Conservation (phyloP, 2,329 filamentous ascomycete genomes). For the Penicillium sp. region DNA sequence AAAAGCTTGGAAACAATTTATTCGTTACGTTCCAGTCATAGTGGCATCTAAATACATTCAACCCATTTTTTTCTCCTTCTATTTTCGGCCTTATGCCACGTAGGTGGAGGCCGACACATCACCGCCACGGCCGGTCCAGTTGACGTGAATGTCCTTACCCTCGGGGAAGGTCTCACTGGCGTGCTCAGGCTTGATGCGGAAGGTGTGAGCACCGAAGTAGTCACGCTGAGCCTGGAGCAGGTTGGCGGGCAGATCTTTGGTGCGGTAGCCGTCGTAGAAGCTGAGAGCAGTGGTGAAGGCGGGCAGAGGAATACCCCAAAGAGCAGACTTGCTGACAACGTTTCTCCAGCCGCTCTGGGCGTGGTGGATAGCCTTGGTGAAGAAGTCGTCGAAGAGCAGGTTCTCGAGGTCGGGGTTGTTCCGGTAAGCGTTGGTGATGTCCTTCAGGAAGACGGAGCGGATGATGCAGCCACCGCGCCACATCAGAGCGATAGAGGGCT, state of each 20-base stretch:
- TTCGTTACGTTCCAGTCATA: constrained; percentile 29
- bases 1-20: constrained; percentile 10
- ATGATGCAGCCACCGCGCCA: constrained; percentile 99
- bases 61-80: constrained; percentile 26
- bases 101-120: constrained; percentile 97
- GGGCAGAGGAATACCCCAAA: constrained; percentile 92
- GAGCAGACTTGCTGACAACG: constrained; percentile 84
- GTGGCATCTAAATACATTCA: constrained; percentile 29
- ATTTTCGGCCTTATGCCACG: constrained; percentile 68
- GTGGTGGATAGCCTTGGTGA: constrained; percentile 98
- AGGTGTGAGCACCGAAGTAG: constrained; percentile 96
- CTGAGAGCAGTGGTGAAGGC: constrained; percentile 95
- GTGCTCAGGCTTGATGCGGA: constrained; percentile 78
- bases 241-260: constrained; percentile 96
- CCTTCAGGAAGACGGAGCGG: constrained; percentile 99
- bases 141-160: constrained; percentile 92
- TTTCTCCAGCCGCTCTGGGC: constrained; percentile 91
- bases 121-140: constrained; percentile 98
- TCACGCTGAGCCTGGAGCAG: constrained; percentile 98
- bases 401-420: constrained; percentile 93
- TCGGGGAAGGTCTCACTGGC: constrained; percentile 76
- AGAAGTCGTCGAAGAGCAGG: constrained; percentile 98
- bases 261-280: constrained; percentile 99
- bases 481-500: constrained; percentile 99
- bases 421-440: constrained; percentile 97